phyloP scores from a whole-genome alignment of 805 yeast species.

The Metschnikowia baotianmanensis region DNA sequence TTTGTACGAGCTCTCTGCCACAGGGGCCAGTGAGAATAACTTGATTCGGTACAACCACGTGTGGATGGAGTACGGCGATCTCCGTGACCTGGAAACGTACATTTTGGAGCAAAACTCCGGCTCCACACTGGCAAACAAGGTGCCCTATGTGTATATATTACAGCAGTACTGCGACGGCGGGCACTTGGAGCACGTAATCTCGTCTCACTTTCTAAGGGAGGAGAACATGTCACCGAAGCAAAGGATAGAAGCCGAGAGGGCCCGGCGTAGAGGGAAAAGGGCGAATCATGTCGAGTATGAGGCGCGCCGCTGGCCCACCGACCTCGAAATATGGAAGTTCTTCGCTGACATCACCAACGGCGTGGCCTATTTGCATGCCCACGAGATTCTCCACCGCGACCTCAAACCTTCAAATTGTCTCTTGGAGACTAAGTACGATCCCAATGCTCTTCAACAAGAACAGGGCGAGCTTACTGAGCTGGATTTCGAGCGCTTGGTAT shows the following conservation, averaged over 20 bases:
- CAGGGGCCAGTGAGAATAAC: conserved; percentile 48
- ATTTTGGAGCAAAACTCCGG: conserved; percentile 17
- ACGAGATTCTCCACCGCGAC: conserved; percentile 83
- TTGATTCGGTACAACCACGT: conserved; percentile 86
- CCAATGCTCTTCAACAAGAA: not conserved
- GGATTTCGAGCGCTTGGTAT: conserved; percentile 19
- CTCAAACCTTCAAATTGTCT: conserved; percentile 87
- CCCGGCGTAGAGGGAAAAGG: conserved; percentile 18
- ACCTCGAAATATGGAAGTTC: conserved; percentile 64
- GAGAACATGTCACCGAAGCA: conserved; percentile 26
- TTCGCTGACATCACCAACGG: conserved; percentile 70
- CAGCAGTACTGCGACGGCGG: conserved; percentile 92
- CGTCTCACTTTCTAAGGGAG: conserved; percentile 24
- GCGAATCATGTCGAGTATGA: not conserved
- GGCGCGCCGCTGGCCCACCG: conserved; percentile 41
- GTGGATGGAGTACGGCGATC: conserved; percentile 75
- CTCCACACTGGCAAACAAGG: conserved; percentile 10
- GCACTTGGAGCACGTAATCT: conserved; percentile 64
- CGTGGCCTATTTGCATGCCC: conserved; percentile 64
- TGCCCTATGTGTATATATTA: conserved; percentile 74
- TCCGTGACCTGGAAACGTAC: conserved; percentile 41
- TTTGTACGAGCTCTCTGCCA: conserved; percentile 50
- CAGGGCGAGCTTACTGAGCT: not conserved
- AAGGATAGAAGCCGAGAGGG: conserved; percentile 27
- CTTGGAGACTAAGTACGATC: conserved; percentile 38